Conservation (phyloP, 1,139 yeast genomes). For the Yamadazyma blattariae region DNA sequence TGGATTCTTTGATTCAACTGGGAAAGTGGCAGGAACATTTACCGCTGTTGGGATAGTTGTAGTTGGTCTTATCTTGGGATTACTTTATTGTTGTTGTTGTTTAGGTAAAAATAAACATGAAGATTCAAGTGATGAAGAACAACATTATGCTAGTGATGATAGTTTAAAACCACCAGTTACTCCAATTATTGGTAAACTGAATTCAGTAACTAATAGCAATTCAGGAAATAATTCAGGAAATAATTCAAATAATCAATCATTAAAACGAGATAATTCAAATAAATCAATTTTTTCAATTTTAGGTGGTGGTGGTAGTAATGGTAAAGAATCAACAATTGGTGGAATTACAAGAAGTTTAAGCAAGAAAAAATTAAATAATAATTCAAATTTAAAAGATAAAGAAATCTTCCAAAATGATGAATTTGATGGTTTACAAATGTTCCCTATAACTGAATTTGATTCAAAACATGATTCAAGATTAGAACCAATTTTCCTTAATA, state of each 20-base stretch:
- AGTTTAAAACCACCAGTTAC: constrained; percentile 8
- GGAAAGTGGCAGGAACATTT: constrained; percentile 73
- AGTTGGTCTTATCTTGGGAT: constrained; percentile 33
- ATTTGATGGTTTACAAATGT: constrained; percentile 21
- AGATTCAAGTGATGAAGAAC: constrained; percentile 38
- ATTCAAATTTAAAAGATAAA: constrained; percentile 1
- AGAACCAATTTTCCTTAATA: constrained; percentile 55
- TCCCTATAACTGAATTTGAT: constrained; percentile 58
- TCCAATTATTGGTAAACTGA: not conserved
- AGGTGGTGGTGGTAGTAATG: no score
- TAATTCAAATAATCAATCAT: constrained; percentile 11
- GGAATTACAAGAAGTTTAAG: constrained; percentile 31
- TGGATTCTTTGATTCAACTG: constrained; percentile 53
- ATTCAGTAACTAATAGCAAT: not conserved
- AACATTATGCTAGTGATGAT: constrained; percentile 21
- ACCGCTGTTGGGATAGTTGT: constrained; percentile 63
- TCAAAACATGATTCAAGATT: constrained; percentile 25
- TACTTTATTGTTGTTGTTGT: constrained; percentile 40
- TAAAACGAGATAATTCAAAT: constrained; percentile 32
- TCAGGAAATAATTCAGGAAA: not conserved
- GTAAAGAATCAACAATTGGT: constrained; percentile 16
- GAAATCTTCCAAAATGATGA: constrained; percentile 10
- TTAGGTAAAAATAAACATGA: constrained; percentile 15
- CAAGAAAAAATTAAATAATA: constrained; percentile 25
- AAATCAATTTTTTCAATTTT: constrained; percentile 35